Base-by-base conservation (phyloP, 768 basidiomycete genomes). In the Mycena epipterygia region DNA sequence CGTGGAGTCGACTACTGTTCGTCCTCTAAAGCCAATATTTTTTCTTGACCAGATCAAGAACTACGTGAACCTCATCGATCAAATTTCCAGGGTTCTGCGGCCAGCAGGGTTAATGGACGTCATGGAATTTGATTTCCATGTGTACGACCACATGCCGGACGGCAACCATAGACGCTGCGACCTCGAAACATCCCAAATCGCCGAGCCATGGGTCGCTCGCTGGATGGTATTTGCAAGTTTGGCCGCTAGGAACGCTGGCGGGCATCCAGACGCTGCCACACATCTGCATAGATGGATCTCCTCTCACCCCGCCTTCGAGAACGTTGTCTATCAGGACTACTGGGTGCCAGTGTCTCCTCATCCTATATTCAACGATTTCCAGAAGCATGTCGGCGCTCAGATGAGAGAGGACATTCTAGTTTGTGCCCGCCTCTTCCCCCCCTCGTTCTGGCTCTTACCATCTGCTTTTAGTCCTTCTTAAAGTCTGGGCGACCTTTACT, bases 31-130 rank as follows among this genome's bases (percentile, higher is more conserved):
- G 6, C 57, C 69, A 62, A 60, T 55, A 74, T 72, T 61, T 9
- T 48, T 72, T 72, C 57, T 48, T 66, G 27, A 42, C 33, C 76
- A 93, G 93, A 90, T 95, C 69, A 89, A 86, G 73, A 89, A 95
- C 76, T 95, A 91, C 70, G 80, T 82, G 3, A 81, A 77, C 19
- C 80, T 95, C 70, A 85, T 94, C 60, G 84, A 93, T 78, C 90
- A 94, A 59, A 90, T 93, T 52, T 83, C 85, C 39, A 87, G 86
- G 62, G 87, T 91, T 53, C 84, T 95, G 48, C 88, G 92, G 51
- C 92, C 93, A 1, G 89, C 89, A 29, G 94, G 94, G 33, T 83
- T 95, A 33, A 76, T 93, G 66, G 84, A 91, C 58, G 70, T 94
- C 19, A 81, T 87, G 61, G 94, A 95, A 81, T 92, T 89, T 75